Base-by-base conservation (phyloP, 1,284 basidiomycete species). In the Cystobasidium sp. region DNA sequence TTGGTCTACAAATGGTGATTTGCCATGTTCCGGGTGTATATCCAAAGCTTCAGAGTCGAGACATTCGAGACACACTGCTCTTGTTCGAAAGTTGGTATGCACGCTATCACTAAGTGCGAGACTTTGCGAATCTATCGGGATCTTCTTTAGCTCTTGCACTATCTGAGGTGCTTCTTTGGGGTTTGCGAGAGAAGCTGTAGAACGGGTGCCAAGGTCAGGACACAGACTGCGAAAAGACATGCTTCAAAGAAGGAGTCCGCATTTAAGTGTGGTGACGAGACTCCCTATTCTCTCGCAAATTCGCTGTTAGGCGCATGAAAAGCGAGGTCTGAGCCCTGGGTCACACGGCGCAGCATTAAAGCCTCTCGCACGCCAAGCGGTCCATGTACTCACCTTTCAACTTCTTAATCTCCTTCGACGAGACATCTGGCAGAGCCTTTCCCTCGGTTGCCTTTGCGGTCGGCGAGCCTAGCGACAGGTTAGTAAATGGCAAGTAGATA, bases 331-430 rank as follows among this genome's bases (percentile, higher is more conserved):
- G 31, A 31, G 31, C 31, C 5, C 31, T 31, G 31, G 31, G 5
- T 31, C 31, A 31, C 31, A 31, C 5, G 31, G 31, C 31, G 5
- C 31, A 49, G 46, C n/a, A 2, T 3, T n/a, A 49, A 12, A 6
- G 3, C 12, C 46, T 47, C 18, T n/a, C 14, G 52, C 18, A 16
- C 20, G 24, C 20, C 18, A 12, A 12, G 37, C 8, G 4, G 31
- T 18, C n/a, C 16, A 12, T 12, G 8, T 12, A 43, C 49, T 68
- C 58, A 16, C 68, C 47, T 43, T 78, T 78, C 16, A 78, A 71
- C 69, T 75, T 75, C 63, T 71, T 75, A 24, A 78, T 58, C 47
- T 76, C 58, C 61, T 76, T 77, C 16, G 76, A 56, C 68, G 73
- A 74, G 9, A 71, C 76, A 16, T 68, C 31, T 39, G 68, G 74